These are phyloP conservation scores for Trypethelium eluteriae DNA, from an alignment of 495 filamentous ascomycete species.

Conservation along the genomic window DNA sequence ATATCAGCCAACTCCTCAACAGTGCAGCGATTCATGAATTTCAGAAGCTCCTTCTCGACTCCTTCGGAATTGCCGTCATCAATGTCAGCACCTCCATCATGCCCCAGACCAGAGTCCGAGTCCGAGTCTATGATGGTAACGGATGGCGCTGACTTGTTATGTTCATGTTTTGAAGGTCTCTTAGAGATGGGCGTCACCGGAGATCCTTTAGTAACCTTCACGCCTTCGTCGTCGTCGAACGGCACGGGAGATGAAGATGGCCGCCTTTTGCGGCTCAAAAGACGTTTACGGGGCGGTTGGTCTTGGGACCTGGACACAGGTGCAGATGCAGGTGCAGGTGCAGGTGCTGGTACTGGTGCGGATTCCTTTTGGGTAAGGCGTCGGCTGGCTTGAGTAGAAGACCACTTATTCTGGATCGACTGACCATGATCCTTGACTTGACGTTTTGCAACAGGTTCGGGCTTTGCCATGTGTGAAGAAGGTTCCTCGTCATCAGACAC, in stretches of 20 bases:
- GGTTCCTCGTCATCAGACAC: conserved; percentile 36
- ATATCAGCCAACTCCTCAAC: conserved; percentile 68
- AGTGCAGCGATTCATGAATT: conserved; percentile 76
- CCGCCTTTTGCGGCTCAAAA: conserved; percentile 2
- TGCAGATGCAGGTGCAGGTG: neutral
- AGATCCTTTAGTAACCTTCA: neutral
- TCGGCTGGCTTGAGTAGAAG: conserved; percentile 37
- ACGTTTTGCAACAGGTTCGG: conserved; percentile 36
- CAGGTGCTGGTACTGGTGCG: neutral
- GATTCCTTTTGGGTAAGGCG: conserved; percentile 12
- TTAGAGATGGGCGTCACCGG: neutral
- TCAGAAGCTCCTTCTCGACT: conserved; percentile 54
- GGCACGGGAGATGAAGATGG: conserved; percentile 6
- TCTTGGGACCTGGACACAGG: neutral
- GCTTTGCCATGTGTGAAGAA: conserved; percentile 16
- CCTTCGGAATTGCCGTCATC: conserved; percentile 25
- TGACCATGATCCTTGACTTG: conserved; percentile 51
- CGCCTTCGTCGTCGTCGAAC: neutral
- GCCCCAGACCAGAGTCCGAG: conserved; percentile 47
- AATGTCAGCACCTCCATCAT: conserved; percentile 35
- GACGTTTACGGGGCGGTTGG: neutral
- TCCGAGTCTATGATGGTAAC: conserved; percentile 44
- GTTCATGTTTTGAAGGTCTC: neutral
- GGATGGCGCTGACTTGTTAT: conserved; percentile 14
- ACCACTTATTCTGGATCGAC: conserved; percentile 57